Conservation (phyloP, 495 filamentous ascomycete genomes). For the Amniculicola lignicola region DNA sequence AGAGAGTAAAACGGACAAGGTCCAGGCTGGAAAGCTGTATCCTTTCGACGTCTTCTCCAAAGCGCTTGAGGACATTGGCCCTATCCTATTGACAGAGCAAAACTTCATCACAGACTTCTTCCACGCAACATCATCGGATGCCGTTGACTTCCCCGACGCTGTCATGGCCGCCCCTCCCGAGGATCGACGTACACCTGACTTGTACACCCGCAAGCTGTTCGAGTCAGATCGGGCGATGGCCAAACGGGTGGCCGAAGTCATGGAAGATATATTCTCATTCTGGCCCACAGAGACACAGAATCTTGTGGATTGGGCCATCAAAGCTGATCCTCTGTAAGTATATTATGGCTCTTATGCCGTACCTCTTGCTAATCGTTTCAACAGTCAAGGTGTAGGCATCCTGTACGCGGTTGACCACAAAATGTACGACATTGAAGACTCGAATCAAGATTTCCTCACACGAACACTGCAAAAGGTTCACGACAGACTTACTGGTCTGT, state of each 20-base stretch:
- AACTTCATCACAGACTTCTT: constrained; percentile 95
- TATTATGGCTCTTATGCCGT: neutral
- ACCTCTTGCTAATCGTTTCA: constrained; percentile 1
- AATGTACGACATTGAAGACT: constrained; percentile 73
- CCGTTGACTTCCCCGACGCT: constrained; percentile 75
- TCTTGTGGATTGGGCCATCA: constrained; percentile 78
- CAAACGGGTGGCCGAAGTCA: constrained; percentile 70
- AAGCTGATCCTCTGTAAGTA: constrained; percentile 74
- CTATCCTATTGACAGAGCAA: constrained; percentile 82
- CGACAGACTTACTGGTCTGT: constrained; percentile 67
- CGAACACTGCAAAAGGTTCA: constrained; percentile 76
- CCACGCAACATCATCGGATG: constrained; percentile 74
- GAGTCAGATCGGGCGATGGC: constrained; percentile 83
- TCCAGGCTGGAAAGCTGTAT: constrained; percentile 62
- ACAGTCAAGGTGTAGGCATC: constrained; percentile 82
- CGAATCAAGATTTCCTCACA: constrained; percentile 86
- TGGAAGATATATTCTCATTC: constrained; percentile 83
- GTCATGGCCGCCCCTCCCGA: constrained; percentile 63
- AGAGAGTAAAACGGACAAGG: constrained; percentile 60
- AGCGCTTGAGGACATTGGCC: constrained; percentile 71
- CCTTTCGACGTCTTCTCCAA: constrained; percentile 82
- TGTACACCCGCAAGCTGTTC: constrained; percentile 67
- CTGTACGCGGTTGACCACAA: constrained; percentile 75
- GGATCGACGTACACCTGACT: constrained; percentile 62
- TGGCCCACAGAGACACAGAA: constrained; percentile 74